phyloP scores from a whole-genome alignment of 163 green algal genomes.

The Scenedesmus sp. region DNA sequence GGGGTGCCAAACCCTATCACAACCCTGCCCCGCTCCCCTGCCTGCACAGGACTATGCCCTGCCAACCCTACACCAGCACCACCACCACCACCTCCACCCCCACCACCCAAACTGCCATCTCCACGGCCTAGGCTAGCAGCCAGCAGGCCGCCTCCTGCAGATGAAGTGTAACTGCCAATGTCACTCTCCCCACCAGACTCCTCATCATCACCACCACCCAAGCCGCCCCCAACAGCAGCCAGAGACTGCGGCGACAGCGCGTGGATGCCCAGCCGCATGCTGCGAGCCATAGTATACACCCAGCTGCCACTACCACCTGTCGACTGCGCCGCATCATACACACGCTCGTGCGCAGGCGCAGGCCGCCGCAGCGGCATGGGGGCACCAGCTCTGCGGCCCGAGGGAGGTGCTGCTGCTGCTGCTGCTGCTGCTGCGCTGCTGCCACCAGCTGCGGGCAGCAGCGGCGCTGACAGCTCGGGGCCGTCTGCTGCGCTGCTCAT shows the following conservation, averaged over 20 bases:
- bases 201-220: neutral
- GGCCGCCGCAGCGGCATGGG: constrained; percentile 30
- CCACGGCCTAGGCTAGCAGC: constrained; percentile 14
- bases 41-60: neutral
- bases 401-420: neutral
- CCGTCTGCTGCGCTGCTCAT: neutral
- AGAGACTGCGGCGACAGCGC: constrained; percentile 74
- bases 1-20: neutral
- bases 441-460: neutral
- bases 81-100: neutral
- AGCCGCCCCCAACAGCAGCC: constrained; percentile 4
- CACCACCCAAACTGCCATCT: neutral
- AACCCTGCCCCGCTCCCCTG: neutral
- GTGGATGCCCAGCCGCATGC: constrained; percentile 68
- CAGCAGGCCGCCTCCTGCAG: constrained; percentile 1
- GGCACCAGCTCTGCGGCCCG: neutral
- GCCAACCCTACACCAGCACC: neutral
- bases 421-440: neutral
- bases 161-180: constrained; percentile 25
- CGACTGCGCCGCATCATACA: constrained; percentile 17
- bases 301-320: constrained; percentile 8
- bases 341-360: constrained; percentile 5
- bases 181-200: constrained; percentile 18
- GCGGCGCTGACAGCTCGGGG: neutral
- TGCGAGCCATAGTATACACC: constrained; percentile 60